Base-by-base conservation (phyloP, 176 grass and related monocot genomes). In the Tuctoria greenei region DNA sequence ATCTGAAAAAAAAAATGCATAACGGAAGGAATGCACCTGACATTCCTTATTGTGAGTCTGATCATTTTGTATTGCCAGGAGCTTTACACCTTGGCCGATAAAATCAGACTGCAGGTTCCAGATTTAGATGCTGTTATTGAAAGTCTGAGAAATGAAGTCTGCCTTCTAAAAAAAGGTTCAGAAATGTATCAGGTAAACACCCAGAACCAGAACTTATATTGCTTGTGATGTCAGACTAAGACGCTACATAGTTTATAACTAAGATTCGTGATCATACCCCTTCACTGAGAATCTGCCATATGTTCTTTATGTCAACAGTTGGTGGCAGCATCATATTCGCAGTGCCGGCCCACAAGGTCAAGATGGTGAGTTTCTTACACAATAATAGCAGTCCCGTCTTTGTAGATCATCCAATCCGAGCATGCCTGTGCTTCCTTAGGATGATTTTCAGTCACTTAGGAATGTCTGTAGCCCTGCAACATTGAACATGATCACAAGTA, bases 101-200 rank as follows among this genome's bases (percentile, higher is more conserved):
- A 67, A 81, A 90, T 98, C 71, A 73, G 44, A 63, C 82, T 97
- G 57, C 69, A 20, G 72, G 91, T 92, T 77, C 81, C 91, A 67
- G 79, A 93, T 61, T 67, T 93, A 8, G 88, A 93, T 51, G 4
- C 12, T 1, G 41, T 84, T 51, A 72, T 97, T 68, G 88, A 92
- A 13, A 97, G 72, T 20, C 69, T 97, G 74, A 88, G 93, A 59
- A 90, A 9, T 47, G 63, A 39, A 5, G 79, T 76, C 36, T 86
- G 20, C 83, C 73, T 92, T 77, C n/a, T 88, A 39, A 31, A 77
- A 21, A 94, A 93, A 75, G 79, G 93, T 20, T n/a, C 67, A 41
- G 88, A 78, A 26, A 89, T 78, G 42, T 90, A 88, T 78, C 93
- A 96, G 93, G 90, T 97, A 90, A 34, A 39, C 51, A 54, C 17